Base-by-base conservation (phyloP, 1,284 basidiomycete species). In the Boletus subluridellus region DNA sequence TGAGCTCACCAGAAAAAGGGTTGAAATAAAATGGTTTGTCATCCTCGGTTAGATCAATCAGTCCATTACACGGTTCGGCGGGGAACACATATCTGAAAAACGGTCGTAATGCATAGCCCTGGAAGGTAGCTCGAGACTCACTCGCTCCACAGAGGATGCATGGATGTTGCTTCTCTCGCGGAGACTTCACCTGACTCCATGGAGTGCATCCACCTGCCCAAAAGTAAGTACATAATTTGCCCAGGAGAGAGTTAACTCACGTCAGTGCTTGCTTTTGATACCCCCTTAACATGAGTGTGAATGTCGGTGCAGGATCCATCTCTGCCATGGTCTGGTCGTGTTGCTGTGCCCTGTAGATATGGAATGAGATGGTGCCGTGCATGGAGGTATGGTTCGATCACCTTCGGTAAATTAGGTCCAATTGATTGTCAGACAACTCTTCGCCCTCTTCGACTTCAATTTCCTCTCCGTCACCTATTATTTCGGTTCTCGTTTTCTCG, bases 91-190 rank as follows among this genome's bases (percentile, higher is more conserved):
- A 92, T 79, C 90, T 92, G 49, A 10, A 46, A 17, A 32, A 41
- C 52, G 50, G 24, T 37, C n/a, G 39, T 50, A n/a, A 50, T 50
- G 6, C 34, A 17, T 15, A 34, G 52, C n/a, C 30, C 21, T 34
- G n/a, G 17, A 50, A 65, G 50, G 37, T 32, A 51, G 46, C 28
- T 35, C 50, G 34, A 24, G 39, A 75, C 85, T 71, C 74, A 97
- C 90, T 94, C 87, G 76, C 92, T 91, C 95, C 95, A 99, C 11
- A 99, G 74, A 1, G 96, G 96, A 75, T 99, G 94, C 79, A 98
- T 87, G 2, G 90, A 87, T 8, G 79, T 73, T 2, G 83, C 80
- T 65, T 92, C 85, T 51, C 92, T 83, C 21, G 88, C 87, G 52
- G 87, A 84, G 60, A 79, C 77, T 26, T 84, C 79, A 2, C 88